These are phyloP conservation scores for Aspergillus ostianus DNA, from an alignment of 495 filamentous ascomycete species.

Conservation along the genomic window DNA sequence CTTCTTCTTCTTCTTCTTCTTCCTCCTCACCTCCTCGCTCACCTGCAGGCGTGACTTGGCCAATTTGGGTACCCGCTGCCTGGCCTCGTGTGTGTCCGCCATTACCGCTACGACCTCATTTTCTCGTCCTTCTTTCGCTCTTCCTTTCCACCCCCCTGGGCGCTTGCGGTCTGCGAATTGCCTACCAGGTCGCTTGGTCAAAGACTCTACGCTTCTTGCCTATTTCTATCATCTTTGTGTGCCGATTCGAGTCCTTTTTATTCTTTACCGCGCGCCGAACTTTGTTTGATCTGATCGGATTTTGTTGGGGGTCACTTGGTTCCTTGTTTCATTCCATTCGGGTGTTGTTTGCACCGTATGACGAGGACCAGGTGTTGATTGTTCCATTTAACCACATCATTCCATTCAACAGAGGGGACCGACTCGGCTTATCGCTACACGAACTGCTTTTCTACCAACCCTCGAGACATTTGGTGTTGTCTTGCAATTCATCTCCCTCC, in stretches of 20 bases:
- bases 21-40: background rate
- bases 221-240: background rate
- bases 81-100: background rate
- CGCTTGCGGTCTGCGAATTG: background rate
- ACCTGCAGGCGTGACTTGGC: slow-evolving; percentile 23
- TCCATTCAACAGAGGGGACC: background rate
- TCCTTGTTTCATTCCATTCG: background rate
- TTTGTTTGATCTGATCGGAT: background rate
- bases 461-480: background rate
- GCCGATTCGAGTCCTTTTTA: background rate
- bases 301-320: background rate
- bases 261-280: background rate
- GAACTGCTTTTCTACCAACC: background rate
- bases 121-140: background rate
- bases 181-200: background rate
- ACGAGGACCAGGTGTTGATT: slow-evolving; percentile 7
- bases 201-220: background rate
- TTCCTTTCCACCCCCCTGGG: background rate
- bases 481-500: background rate
- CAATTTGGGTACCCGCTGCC: slow-evolving; percentile 22
- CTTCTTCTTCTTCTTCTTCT: background rate
- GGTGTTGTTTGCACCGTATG: slow-evolving; percentile 6
- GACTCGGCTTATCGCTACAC: slow-evolving; percentile 1
- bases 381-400: slow-evolving; percentile 2
- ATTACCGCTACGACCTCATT: background rate